A percentile compares a stretch with the other conserved stretches of the same genome.
Conservation (phyloP, 2,329 filamentous ascomycete species). For the Ceratocystis albifundus region DNA sequence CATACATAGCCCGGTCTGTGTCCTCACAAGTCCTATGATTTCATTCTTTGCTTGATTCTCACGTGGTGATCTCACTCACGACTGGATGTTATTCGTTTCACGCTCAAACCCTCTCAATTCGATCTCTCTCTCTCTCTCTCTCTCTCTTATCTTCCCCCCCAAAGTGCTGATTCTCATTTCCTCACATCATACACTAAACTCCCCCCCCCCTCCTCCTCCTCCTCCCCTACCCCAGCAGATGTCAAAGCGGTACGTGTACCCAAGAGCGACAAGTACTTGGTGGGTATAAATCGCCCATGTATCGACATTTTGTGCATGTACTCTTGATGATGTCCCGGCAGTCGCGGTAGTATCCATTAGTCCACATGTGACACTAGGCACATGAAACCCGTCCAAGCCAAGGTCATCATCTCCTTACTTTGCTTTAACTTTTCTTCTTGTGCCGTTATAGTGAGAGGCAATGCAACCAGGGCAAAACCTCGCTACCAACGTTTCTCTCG, state of each 20-base stretch:
- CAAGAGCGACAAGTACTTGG: background rate
- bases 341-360: background rate
- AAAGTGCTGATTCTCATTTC: background rate
- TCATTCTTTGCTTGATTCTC: background rate
- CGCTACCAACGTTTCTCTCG: background rate
- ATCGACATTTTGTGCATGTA: background rate
- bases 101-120: background rate
- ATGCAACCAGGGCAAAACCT: background rate
- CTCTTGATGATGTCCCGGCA: background rate
- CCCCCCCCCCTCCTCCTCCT: too few relatives aligned
- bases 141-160: background rate
- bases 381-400: slow-evolving; percentile 5
- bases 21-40: background rate
- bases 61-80: background rate
- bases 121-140: slow-evolving; percentile 1
- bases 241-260: slow-evolving; percentile 4
- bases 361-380: background rate
- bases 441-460: background rate
- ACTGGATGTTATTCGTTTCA: background rate
- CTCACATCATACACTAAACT: slow-evolving; percentile 3
- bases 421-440: background rate
- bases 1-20: background rate
- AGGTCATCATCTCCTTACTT: background rate
- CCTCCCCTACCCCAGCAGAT: too few relatives aligned
- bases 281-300: background rate